Percentiles rank a stretch among this genome's conserved stretches.
These are phyloP conservation scores for Helotiales sp. DNA, from an alignment of 2,329 filamentous ascomycete species.

Conservation along the genomic window DNA sequence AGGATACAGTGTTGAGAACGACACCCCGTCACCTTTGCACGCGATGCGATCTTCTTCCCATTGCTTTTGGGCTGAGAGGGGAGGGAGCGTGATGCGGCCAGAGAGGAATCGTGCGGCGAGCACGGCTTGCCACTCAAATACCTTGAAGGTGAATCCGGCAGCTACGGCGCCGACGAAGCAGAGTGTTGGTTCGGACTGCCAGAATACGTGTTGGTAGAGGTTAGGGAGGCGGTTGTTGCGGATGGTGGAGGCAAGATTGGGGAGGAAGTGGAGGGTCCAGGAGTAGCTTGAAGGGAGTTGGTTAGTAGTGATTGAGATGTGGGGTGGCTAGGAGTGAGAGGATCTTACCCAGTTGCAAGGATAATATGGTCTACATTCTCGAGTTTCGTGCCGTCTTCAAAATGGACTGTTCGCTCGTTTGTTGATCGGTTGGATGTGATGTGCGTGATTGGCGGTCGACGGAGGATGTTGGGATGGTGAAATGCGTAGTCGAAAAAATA, in stretches of 20 bases:
- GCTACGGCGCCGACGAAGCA: constrained; percentile 63
- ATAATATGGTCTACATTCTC: constrained; percentile 64
- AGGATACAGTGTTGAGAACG: constrained; percentile 62
- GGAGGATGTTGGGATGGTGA: constrained; percentile 57
- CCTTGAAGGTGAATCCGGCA: constrained; percentile 67
- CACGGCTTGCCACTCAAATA: constrained; percentile 72
- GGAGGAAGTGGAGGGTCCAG: constrained; percentile 67
- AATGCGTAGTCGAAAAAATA: constrained; percentile 58
- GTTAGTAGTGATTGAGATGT: neutral
- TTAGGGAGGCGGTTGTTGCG: constrained; percentile 60
- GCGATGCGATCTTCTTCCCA: constrained; percentile 64
- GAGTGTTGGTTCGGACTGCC: constrained; percentile 57
- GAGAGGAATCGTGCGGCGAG: constrained; percentile 63
- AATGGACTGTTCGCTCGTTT: constrained; percentile 53
- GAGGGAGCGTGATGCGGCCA: constrained; percentile 57
- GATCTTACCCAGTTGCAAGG: constrained; percentile 61
- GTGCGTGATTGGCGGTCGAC: constrained; percentile 54
- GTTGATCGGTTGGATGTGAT: constrained; percentile 44
- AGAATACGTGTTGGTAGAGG: constrained; percentile 64
- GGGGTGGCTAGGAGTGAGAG: neutral
- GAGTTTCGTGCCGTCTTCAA: constrained; percentile 59
- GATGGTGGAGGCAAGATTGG: constrained; percentile 49
- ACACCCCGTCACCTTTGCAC: constrained; percentile 58
- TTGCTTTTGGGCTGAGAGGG: constrained; percentile 51
- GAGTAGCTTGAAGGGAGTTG: constrained; percentile 48